A percentile compares a stretch with the other conserved stretches of the same genome.
Conservation (phyloP, 306 rosid species). For the Rubus idaeus region DNA sequence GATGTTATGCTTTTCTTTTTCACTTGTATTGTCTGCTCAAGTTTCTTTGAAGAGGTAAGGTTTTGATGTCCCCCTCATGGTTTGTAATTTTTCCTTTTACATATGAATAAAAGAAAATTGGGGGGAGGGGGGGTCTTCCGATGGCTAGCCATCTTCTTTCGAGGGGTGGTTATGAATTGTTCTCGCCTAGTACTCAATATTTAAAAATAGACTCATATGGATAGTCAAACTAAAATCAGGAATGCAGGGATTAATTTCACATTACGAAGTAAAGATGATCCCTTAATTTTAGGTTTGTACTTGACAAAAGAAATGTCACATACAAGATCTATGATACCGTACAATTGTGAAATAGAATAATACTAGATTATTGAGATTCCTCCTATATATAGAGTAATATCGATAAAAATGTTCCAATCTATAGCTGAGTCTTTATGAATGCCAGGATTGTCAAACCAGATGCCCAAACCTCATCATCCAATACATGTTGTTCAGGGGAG, state of each 20-base stretch:
- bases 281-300: neutral
- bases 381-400: conserved; percentile 1
- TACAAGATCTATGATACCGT: neutral
- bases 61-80: too few relatives aligned
- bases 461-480: conserved; percentile 83
- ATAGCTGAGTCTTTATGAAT: conserved; percentile 55
- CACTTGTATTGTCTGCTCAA: too few relatives aligned
- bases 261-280: neutral
- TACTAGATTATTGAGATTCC: neutral
- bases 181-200: too few relatives aligned
- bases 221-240: neutral
- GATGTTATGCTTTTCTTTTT: too few relatives aligned
- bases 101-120: too few relatives aligned
- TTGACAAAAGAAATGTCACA: neutral
- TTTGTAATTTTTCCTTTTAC: too few relatives aligned
- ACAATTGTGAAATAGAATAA: neutral
- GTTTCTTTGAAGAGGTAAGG: too few relatives aligned
- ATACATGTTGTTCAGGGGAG: conserved; percentile 79
- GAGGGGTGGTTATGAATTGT: too few relatives aligned
- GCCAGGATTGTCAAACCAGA: conserved; percentile 70
- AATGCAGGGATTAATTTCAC: neutral
- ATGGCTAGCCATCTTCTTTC: too few relatives aligned
- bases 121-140: too few relatives aligned
- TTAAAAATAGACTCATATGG: too few relatives aligned
- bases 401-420: neutral